Conservation (phyloP, 2,329 filamentous ascomycete species). For the Hymenoscyphus albidus region DNA sequence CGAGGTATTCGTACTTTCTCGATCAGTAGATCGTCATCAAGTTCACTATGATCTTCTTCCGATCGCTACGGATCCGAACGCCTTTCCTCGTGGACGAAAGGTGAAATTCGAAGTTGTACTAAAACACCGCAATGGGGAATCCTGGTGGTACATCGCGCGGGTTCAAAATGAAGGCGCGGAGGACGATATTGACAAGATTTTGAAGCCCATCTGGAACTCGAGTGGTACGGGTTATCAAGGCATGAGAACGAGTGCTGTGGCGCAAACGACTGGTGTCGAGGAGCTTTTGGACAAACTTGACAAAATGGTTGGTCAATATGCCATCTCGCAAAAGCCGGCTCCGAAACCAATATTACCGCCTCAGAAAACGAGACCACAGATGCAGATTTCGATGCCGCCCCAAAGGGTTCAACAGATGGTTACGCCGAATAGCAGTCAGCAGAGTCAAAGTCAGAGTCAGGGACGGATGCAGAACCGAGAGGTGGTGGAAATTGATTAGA, state of each 20-base stretch:
- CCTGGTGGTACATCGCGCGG: slow-evolving; percentile 34
- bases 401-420: slow-evolving; percentile 19
- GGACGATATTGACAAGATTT: slow-evolving; percentile 37
- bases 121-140: slow-evolving; percentile 44
- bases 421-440: slow-evolving; percentile 21
- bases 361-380: slow-evolving; percentile 12
- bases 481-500: slow-evolving; percentile 29
- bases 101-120: slow-evolving; percentile 53
- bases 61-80: slow-evolving; percentile 29
- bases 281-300: slow-evolving; percentile 30
- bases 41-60: slow-evolving; percentile 48
- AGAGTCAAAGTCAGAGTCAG: slow-evolving; percentile 20
- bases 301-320: slow-evolving; percentile 25
- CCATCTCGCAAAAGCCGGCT: background rate
- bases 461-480: slow-evolving; percentile 19
- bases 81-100: slow-evolving; percentile 33
- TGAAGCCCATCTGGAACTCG: slow-evolving; percentile 45
- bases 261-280: slow-evolving; percentile 40
- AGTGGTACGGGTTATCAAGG: slow-evolving; percentile 46
- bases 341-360: background rate
- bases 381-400: background rate
- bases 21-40: slow-evolving; percentile 54
- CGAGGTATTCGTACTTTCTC: slow-evolving; percentile 49
- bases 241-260: slow-evolving; percentile 46
- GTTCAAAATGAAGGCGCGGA: slow-evolving; percentile 30